Evolutionary conservation across 495 filamentous ascomycete species (phyloP).

Genomic region (Annulohypoxylon nitens): DNA sequence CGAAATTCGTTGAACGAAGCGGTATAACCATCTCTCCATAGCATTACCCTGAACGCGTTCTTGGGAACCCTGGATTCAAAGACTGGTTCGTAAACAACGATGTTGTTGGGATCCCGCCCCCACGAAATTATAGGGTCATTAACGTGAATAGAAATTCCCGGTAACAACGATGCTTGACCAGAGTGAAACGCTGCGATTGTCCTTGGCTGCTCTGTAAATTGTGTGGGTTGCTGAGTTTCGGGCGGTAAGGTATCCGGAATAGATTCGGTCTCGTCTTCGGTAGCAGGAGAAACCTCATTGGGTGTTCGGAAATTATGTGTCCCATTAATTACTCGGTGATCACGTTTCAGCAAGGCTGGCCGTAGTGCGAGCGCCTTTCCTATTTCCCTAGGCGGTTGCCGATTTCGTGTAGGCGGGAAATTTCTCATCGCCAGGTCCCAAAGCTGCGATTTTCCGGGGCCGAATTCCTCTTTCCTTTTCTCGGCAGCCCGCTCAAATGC

Average conservation of each 20-base stretch:
- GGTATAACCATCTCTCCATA: conserved; percentile 76
- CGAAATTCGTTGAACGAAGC: conserved; percentile 53
- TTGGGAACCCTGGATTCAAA: conserved; percentile 80
- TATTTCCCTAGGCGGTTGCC: conserved; percentile 12
- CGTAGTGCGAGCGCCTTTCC: conserved; percentile 33
- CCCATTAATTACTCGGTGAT: conserved; percentile 21
- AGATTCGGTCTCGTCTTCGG: conserved; percentile 40
- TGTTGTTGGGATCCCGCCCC: conserved; percentile 75
- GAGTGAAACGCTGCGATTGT: conserved; percentile 56
- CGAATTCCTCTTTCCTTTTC: conserved; percentile 61
- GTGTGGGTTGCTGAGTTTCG: conserved; percentile 16
- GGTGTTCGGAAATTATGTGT: conserved; percentile 16
- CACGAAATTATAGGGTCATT: conserved; percentile 76
- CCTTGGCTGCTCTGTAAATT: conserved; percentile 34
- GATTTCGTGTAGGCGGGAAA: conserved; percentile 55
- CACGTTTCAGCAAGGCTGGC: conserved; percentile 38
- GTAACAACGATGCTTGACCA: conserved; percentile 60
- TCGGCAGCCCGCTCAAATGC: conserved; percentile 59
- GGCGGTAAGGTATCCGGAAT: conserved; percentile 37
- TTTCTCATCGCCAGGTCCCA: conserved; percentile 64
- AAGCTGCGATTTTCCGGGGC: conserved; percentile 56
- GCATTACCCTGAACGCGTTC: conserved; percentile 80
- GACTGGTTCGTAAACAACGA: conserved; percentile 68
- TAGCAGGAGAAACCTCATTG: conserved; percentile 9
- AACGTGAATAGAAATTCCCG: conserved; percentile 70